Percentiles rank a stretch among this genome's conserved stretches.
Evolutionary conservation across 257 asterid genomes (phyloP).

Genomic region (Nicotiana noctiflora): DNA sequence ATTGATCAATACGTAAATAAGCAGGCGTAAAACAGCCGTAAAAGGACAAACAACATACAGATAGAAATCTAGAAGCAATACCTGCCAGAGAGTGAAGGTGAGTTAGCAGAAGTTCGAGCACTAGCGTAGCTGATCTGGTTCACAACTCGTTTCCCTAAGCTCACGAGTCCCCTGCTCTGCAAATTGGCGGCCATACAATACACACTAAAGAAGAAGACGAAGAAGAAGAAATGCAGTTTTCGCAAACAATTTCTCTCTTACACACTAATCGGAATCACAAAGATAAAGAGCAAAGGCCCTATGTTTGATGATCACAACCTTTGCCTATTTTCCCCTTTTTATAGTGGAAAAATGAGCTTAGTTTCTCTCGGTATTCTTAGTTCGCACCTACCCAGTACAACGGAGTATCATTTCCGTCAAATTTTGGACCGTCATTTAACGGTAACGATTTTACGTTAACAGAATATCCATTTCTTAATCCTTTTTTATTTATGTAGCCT

Average conservation of each 20-base stretch:
- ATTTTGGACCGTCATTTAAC: slow-evolving; percentile 17
- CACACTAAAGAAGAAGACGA: background rate
- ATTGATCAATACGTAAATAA: background rate
- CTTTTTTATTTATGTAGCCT: background rate
- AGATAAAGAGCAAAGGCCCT: slow-evolving; percentile 3
- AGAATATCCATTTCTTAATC: background rate
- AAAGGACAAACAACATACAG: background rate
- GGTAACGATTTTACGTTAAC: slow-evolving; percentile 22
- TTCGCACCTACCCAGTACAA: slow-evolving; percentile 20
- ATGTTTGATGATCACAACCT: background rate
- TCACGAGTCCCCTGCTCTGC: slow-evolving; percentile 36
- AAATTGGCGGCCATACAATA: slow-evolving; percentile 63
- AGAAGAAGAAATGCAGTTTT: background rate
- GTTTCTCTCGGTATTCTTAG: background rate
- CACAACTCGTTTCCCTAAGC: slow-evolving; percentile 40
- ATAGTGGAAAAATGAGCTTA: background rate
- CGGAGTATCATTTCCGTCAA: slow-evolving; percentile 16
- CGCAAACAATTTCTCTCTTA: too few relatives aligned
- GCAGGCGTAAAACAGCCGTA: background rate
- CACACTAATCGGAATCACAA: slow-evolving; percentile 4
- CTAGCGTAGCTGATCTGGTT: slow-evolving; percentile 27
- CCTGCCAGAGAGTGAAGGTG: slow-evolving; percentile 31
- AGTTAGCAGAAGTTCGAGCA: background rate
- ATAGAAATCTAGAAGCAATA: background rate
- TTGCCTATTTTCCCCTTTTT: background rate